Evolutionary conservation across 176 grass and related monocot species (phyloP).

Genomic region (Oryza glaberrima): DNA sequence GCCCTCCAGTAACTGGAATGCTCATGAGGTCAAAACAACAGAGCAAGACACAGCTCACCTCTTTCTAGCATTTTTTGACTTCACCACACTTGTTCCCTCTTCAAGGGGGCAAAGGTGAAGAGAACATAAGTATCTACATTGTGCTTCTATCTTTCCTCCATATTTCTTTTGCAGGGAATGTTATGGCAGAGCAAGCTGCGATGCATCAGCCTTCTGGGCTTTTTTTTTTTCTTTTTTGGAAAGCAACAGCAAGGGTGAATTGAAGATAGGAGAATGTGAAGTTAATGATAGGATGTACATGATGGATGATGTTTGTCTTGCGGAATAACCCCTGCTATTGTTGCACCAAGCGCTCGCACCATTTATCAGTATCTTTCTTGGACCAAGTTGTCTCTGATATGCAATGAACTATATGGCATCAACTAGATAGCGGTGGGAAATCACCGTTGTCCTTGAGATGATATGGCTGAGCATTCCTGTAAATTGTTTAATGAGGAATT

Average conservation of each 20-base stretch:
- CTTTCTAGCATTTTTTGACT: not conserved
- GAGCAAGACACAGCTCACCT: not conserved
- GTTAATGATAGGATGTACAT: conserved; percentile 26
- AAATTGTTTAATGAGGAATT: conserved; percentile 18
- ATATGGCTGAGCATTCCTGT: conserved; percentile 65
- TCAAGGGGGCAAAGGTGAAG: too few species aligned
- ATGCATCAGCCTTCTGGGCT: not conserved
- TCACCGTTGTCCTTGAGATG: conserved; percentile 80
- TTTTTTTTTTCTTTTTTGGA: not conserved
- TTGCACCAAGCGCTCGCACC: not conserved
- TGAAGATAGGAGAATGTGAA: conserved; percentile 8
- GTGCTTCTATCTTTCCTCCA: not conserved
- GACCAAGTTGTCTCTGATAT: not conserved
- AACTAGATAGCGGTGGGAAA: conserved; percentile 85
- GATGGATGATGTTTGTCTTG: conserved; percentile 27
- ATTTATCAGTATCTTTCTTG: conserved; percentile 32
- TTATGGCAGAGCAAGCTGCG: not conserved
- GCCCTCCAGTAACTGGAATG: not conserved
- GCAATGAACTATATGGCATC: conserved; percentile 21
- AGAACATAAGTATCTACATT: conserved; percentile 22
- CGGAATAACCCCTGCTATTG: not conserved
- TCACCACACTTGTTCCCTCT: not conserved
- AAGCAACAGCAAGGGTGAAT: not conserved
- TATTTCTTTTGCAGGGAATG: not conserved
- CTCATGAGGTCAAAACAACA: conserved; percentile 35